Conservation (phyloP, 164 flowering plant genomes). For the Stephania japonica region DNA sequence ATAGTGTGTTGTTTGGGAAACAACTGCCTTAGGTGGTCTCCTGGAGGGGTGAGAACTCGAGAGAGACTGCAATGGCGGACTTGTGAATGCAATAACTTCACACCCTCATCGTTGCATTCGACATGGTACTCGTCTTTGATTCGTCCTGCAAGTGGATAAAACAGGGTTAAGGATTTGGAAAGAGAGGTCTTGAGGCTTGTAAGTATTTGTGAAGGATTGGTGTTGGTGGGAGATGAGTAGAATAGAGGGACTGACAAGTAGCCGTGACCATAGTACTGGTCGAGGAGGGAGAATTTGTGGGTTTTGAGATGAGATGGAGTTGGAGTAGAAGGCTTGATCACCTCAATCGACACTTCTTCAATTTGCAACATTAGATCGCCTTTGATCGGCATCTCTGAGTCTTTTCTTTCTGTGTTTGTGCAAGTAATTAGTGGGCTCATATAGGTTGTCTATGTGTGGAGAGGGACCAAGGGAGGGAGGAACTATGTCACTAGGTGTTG, state of each 20-base stretch:
- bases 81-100: not conserved
- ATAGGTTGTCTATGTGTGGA: too few relatives aligned
- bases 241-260: conserved; percentile 1
- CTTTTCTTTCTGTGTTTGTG: too few relatives aligned
- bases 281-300: not conserved
- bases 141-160: conserved; percentile 6
- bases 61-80: conserved; percentile 4
- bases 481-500: too few relatives aligned
- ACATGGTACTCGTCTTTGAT: not conserved
- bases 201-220: not conserved
- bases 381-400: too few relatives aligned
- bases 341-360: too few relatives aligned
- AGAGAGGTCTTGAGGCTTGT: conserved; percentile 9
- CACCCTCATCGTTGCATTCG: conserved; percentile 10
- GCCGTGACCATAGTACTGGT: not conserved
- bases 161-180: conserved; percentile 8
- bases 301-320: not conserved
- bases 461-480: too few relatives aligned
- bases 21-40: not conserved
- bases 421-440: too few relatives aligned
- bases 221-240: not conserved
- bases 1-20: not conserved
- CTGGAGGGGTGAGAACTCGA: not conserved
- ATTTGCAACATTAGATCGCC: too few relatives aligned
- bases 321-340: too few relatives aligned